Conservation (phyloP, 257 asterid genomes). For the Ilex aquifolium region DNA sequence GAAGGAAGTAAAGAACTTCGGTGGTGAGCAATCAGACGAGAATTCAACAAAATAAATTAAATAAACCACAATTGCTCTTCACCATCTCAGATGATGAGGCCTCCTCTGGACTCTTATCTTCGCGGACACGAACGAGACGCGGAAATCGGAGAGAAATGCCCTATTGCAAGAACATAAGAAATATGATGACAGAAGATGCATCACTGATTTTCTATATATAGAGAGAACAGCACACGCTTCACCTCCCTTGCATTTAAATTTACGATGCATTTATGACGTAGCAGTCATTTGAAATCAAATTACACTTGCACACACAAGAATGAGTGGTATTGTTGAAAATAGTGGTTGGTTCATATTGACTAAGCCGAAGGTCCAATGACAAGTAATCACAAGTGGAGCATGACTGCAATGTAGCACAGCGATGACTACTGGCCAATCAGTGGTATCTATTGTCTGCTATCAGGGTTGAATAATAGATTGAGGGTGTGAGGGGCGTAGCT, state of each 20-base stretch:
- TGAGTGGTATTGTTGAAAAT: no score
- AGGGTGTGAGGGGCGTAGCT: no score
- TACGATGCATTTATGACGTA: background rate
- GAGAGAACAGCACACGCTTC: background rate
- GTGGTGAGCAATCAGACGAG: background rate
- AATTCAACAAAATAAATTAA: background rate
- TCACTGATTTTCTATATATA: background rate
- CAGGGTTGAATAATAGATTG: no score
- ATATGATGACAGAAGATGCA: conserved; percentile 10
- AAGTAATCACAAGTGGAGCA: no score
- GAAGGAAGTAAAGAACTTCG: background rate
- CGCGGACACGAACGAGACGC: conserved; percentile 72
- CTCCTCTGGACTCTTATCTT: conserved; percentile 88
- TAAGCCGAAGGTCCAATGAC: no score
- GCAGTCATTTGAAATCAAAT: background rate
- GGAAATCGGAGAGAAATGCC: conserved; percentile 94
- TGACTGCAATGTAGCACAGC: no score
- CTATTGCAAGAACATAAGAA: conserved; percentile 28
- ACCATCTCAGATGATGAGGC: conserved; percentile 88
- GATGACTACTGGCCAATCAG: no score
- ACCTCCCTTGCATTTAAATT: background rate
- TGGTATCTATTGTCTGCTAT: no score
- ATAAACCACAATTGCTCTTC: conserved; percentile 11
- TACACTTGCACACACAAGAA: background rate
- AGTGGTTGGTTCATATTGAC: no score